phyloP scores from a whole-genome alignment of 2,329 filamentous ascomycete genomes.

The Aspergillus novofumigatus region DNA sequence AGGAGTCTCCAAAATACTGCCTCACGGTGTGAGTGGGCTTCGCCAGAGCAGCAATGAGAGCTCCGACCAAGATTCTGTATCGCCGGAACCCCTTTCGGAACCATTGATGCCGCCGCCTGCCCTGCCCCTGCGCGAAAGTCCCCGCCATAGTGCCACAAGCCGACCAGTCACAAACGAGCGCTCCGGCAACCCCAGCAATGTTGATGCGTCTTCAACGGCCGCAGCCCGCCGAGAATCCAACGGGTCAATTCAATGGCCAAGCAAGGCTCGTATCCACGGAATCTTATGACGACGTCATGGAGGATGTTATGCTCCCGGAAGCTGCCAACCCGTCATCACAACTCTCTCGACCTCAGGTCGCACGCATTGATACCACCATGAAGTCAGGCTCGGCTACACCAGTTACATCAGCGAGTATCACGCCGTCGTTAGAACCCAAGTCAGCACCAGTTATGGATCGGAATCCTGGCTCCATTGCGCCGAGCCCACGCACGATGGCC shows the following conservation, averaged over 20 bases:
- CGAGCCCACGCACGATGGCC: conserved; percentile 52
- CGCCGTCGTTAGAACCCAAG: conserved; percentile 42
- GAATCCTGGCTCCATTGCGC: conserved; percentile 36
- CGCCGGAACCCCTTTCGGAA: conserved; percentile 48
- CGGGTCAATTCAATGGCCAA: conserved; percentile 32
- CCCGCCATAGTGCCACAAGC: conserved; percentile 32
- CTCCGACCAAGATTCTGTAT: conserved; percentile 46
- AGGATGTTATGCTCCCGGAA: conserved; percentile 70
- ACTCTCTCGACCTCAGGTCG: conserved; percentile 40
- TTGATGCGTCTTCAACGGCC: conserved; percentile 69
- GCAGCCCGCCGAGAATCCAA: conserved; percentile 36
- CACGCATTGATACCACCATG: conserved; percentile 49
- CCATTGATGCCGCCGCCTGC: conserved; percentile 49
- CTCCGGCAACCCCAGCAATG: conserved; percentile 80
- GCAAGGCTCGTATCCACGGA: conserved; percentile 37
- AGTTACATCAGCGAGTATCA: conserved; percentile 61
- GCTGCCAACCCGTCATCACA: conserved; percentile 52
- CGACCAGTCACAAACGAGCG: conserved; percentile 31
- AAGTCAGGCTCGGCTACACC: conserved; percentile 46
- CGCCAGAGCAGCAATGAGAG: conserved; percentile 41
- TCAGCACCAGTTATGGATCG: conserved; percentile 30
- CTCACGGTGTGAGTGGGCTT: conserved; percentile 27
- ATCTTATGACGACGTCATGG: conserved; percentile 54
- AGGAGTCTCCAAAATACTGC: conserved; percentile 18
- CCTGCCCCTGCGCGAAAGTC: conserved; percentile 41